Base-by-base conservation (phyloP, 1,284 basidiomycete genomes). In the Ganoderma resinaceum region DNA sequence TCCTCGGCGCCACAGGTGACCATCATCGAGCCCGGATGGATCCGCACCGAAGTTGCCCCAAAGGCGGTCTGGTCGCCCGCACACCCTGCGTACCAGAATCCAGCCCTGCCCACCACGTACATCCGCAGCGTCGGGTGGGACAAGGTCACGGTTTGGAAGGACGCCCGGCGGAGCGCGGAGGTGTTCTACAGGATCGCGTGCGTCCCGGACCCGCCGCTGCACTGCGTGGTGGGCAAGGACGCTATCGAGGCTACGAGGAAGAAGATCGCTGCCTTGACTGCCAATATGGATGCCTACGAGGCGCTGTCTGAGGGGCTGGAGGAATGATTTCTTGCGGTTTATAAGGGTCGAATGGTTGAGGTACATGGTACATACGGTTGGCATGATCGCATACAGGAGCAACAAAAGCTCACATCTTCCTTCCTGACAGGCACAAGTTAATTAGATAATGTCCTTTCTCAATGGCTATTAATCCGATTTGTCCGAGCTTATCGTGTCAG, bases 31-130 rank as follows among this genome's bases (percentile, higher is more conserved):
- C 70, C 67, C n/a, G 67, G 67, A 2, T 65, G 58, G 18, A 66
- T 71, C 65, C 16, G 40, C 16, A 68, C 61, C 14, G 67, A 62
- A 20, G 60, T 63, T 23, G 57, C 31, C 14, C 31, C 38, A 29
- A 69, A 38, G 35, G 57, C 58, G 23, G 43, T 37, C 16, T 68
- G 63, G 66, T 59, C 63, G n/a, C 49, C 62, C 2, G 43, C 55
- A 11, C 70, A 72, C 31, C 70, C 70, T 1, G 70, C 70, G 12
- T 72, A 72, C 66, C n/a, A 46, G 6, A 66, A 66, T 58, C 57
- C 69, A 9, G 46, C 20, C 23, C 65, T 71, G 9, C 67, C 65
- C 1, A 49, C 62, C 18, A 65, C 53, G 18, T 35, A 35, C n/a
- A 62, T 66, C 46, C 66, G 70, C n/a, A 52, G 16, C 1, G 42